Evolutionary conservation across 2,329 filamentous ascomycete species (phyloP), one percentile per base, ranked within the genome.

Genomic region (Penicillium sclerotigenum): DNA sequence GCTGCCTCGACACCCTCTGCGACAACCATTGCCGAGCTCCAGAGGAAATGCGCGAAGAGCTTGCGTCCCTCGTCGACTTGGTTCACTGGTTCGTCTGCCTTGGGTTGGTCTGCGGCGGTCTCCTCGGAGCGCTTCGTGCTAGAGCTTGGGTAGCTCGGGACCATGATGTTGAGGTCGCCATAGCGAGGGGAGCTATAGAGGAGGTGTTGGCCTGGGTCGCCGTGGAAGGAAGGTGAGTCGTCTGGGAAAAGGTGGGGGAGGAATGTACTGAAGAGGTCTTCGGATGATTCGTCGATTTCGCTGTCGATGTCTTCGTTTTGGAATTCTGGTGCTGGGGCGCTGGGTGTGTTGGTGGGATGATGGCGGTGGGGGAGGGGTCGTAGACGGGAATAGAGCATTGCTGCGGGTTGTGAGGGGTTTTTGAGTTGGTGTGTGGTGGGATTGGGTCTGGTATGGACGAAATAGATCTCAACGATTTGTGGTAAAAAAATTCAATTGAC

Each of bases 31-130:
- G 66, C 73, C 2, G 82, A 79, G 65, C 83, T 84, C 83, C 83
- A 85, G 26, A 85, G 65, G 61, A 84, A 81, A 69, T 86, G 83
- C 33, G 81, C 81, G 71, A 83, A 85, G 34, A 85, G 77, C 47
- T 71, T 72, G 49, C 83, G 63, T 38, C 79, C 77, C 49, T 79
- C 75, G 52, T 84, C 80, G 4, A 70, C 64, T 10, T 61, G 29
- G 31, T 65, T 67, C 11, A 47, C 47, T 11, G 46, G 16, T 3
- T 42, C 56, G 13, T 62, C 57, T 28, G 47, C 8, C 22, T 54
- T 50, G 16, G 47, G 33, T 29, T 54, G 40, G 7, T 56, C 64
- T 9, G 57, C 57, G 4, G 49, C 61, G 13, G 52, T 49, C 43
- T 64, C 64, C 11, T 66, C 60, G 7, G 49, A 46, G 14, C 58